Evolutionary conservation across 768 basidiomycete genomes (phyloP), one percentile per base, ranked within the genome.

Genomic region (Mycena floridula): DNA sequence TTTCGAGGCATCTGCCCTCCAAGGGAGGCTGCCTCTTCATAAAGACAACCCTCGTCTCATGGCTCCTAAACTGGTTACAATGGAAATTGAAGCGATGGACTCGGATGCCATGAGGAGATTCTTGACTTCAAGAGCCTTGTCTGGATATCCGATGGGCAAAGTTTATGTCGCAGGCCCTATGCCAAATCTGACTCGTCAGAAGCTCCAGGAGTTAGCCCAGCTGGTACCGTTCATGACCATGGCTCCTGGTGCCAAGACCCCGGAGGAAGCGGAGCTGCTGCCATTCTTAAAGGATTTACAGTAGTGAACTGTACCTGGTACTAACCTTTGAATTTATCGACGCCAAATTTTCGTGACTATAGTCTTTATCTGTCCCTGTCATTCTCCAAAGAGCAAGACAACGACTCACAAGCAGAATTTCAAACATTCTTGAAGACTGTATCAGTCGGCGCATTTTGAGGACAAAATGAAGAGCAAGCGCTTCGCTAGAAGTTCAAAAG

Each of bases 211-310:
- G 7, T 35, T 35, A 18, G 32, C 32, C 13, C 13, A 18, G 15
- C 13, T 35, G 15, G 18, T 18, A 18, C 3, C 13, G 7, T 18
- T 63, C 25, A 52, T 54, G 25, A 28, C 61, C 6, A 48, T 73
- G 42, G 61, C 53, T 18, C 47, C 60, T 23, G 72, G 73, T 4
- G 55, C 65, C 8, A 72, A 63, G 41, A 69, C 76, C 13, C 57
- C 60, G 2, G 77, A 79, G 50, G 77, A 79, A 53, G n/a, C n/a
- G n/a, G n/a, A n/a, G n/a, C n/a, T n/a, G n/a, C n/a, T n/a, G n/a
- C n/a, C n/a, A n/a, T n/a, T n/a, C n/a, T n/a, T n/a, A n/a, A n/a
- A n/a, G n/a, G n/a, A n/a, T n/a, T n/a, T n/a, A n/a, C n/a, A n/a
- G n/a, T n/a, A n/a, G n/a, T n/a, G n/a, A n/a, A n/a, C n/a, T n/a